phyloP scores from a whole-genome alignment of 2,329 filamentous ascomycete genomes.

The Diaporthe citri region DNA sequence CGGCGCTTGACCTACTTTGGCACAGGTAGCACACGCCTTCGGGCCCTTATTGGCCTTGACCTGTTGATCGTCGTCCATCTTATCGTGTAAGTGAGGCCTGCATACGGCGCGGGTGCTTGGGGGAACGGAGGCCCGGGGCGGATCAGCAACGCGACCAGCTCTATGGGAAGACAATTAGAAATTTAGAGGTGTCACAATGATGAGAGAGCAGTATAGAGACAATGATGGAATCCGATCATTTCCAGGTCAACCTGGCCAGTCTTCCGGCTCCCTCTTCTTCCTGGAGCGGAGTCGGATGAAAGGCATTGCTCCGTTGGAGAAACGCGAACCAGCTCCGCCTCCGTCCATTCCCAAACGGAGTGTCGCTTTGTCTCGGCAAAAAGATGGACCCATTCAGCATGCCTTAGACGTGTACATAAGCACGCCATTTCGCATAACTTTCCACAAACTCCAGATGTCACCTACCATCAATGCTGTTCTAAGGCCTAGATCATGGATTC shows the following conservation, averaged over 20 bases:
- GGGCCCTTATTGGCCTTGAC: slow-evolving; percentile 54
- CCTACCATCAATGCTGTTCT: too few species aligned
- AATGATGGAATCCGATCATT: neutral
- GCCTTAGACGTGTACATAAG: too few species aligned
- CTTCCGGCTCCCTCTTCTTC: neutral
- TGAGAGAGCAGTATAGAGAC: neutral
- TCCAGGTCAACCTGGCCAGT: neutral
- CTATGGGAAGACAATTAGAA: neutral
- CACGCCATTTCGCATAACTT: neutral
- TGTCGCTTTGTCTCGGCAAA: neutral
- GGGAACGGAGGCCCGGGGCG: neutral
- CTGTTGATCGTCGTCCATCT: slow-evolving; percentile 32
- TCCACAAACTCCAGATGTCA: neutral
- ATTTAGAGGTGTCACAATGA: neutral
- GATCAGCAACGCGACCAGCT: neutral
- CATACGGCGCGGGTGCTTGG: neutral
- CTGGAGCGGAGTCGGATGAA: slow-evolving; percentile 24
- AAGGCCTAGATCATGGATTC: too few species aligned
- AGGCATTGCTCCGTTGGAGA: neutral
- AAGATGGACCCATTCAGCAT: neutral
- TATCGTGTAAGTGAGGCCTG: slow-evolving; percentile 15
- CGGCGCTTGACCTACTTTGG: slow-evolving; percentile 48
- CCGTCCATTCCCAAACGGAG: neutral
- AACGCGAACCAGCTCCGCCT: neutral
- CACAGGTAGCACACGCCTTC: slow-evolving; percentile 63